Evolutionary conservation across 371 early-diverging fungal genomes (phyloP).

Genomic region (Rhizopus sp.): DNA sequence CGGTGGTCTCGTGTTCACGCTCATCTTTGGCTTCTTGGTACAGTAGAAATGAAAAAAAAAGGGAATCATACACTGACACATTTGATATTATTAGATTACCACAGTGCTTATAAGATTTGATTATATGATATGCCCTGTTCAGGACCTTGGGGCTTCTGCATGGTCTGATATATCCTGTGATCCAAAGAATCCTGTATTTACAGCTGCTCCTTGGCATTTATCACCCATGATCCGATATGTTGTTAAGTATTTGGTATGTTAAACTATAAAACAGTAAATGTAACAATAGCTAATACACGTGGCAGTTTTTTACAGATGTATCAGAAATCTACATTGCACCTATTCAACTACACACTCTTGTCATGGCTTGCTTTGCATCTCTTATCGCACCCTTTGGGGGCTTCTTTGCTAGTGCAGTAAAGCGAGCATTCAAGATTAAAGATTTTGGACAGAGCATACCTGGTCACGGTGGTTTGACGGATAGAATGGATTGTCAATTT

Average conservation of each 20-base stretch:
- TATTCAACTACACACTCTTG: constrained; percentile 87
- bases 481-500: constrained; percentile 98
- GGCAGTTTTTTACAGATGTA: constrained; percentile 29
- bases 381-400: constrained; percentile 99
- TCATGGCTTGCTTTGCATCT: constrained; percentile 94
- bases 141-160: constrained; percentile 49
- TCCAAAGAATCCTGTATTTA: constrained; percentile 53
- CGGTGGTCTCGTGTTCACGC: constrained; percentile 90
- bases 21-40: constrained; percentile 85
- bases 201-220: constrained; percentile 43
- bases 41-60: constrained; percentile 7
- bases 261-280: constrained; percentile 2
- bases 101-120: constrained; percentile 61
- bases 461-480: constrained; percentile 98
- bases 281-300: not conserved
- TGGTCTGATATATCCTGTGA: constrained; percentile 48
- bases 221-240: constrained; percentile 27
- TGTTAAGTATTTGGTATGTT: constrained; percentile 30
- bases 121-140: constrained; percentile 88
- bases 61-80: not conserved
- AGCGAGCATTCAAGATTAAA: constrained; percentile 98
- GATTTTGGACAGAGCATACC: constrained; percentile 99
- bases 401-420: constrained; percentile 98
- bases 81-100: constrained; percentile 12
- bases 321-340: constrained; percentile 65